Conservation (phyloP, 2,329 filamentous ascomycete species). For the Beauveria rudraprayagi region DNA sequence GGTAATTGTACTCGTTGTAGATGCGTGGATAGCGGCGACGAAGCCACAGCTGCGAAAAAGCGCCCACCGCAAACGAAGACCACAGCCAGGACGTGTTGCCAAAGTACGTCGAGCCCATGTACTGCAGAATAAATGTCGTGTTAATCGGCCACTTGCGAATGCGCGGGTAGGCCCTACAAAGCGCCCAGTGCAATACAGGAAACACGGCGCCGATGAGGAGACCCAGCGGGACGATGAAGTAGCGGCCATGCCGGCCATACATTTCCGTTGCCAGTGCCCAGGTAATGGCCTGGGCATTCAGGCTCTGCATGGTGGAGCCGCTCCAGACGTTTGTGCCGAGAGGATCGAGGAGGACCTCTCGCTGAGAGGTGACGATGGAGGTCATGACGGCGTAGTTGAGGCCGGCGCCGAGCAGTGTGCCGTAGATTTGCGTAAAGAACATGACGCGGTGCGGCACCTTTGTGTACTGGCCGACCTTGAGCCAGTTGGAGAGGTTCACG, state of each 20-base stretch:
- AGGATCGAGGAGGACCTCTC: conserved; percentile 31
- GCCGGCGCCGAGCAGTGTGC: conserved; percentile 31
- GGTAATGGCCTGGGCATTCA: conserved; percentile 29
- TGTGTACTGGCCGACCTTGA: conserved; percentile 31
- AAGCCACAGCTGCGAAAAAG: conserved; percentile 22
- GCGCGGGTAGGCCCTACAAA: conserved; percentile 18
- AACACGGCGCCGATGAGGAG: conserved; percentile 34
- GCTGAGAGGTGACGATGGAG: conserved; percentile 34
- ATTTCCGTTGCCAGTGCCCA: conserved; percentile 32
- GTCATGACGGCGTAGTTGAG: conserved; percentile 40
- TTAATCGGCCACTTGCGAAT: conserved; percentile 26
- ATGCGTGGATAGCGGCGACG: conserved; percentile 17
- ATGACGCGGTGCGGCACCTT: conserved; percentile 34
- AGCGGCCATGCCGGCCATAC: conserved; percentile 30
- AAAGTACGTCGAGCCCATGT: conserved; percentile 30
- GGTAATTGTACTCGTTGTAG: conserved; percentile 22
- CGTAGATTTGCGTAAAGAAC: conserved; percentile 30
- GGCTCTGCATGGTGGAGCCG: conserved; percentile 37
- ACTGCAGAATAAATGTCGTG: conserved; percentile 32
- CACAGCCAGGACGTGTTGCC: conserved; percentile 29
- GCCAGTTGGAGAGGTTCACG: conserved; percentile 20
- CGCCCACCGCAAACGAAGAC: conserved; percentile 25
- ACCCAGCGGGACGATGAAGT: conserved; percentile 30
- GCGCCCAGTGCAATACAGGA: conserved; percentile 27
- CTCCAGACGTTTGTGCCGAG: conserved; percentile 38